These are phyloP conservation scores for Colletotrichum nymphaeae DNA, from an alignment of 2,329 filamentous ascomycete species.

Conservation along the genomic window DNA sequence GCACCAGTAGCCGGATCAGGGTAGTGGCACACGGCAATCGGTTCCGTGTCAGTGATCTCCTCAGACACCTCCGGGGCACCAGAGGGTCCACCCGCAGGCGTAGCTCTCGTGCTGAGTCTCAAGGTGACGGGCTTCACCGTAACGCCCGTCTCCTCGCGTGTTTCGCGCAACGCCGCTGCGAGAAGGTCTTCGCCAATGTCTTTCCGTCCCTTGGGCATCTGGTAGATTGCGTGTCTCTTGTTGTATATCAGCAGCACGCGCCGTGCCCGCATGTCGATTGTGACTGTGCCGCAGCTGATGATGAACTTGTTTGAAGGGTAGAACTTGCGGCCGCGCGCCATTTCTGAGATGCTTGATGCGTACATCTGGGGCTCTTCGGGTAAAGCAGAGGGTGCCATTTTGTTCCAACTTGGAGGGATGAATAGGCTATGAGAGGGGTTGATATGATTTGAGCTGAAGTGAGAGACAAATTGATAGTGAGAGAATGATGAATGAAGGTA, in stretches of 20 bases:
- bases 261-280: constrained; percentile 49
- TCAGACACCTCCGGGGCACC: constrained; percentile 40
- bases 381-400: constrained; percentile 28
- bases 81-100: constrained; percentile 39
- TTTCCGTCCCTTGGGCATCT: constrained; percentile 61
- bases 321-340: constrained; percentile 41
- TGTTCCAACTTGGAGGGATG: not conserved
- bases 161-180: constrained; percentile 57
- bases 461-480: not conserved
- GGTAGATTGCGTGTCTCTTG: constrained; percentile 53
- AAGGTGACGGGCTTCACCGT: constrained; percentile 50
- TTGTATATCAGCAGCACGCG: constrained; percentile 58
- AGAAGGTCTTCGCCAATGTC: constrained; percentile 57
- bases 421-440: not conserved
- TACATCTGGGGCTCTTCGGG: constrained; percentile 19
- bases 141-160: constrained; percentile 60
- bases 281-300: constrained; percentile 60
- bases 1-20: constrained; percentile 48
- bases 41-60: constrained; percentile 48
- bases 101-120: constrained; percentile 56
- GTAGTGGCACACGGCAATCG: constrained; percentile 49
- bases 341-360: constrained; percentile 21
- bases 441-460: not conserved
- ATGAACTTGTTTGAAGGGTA: constrained; percentile 54
- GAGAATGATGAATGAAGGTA: not conserved